Base-by-base conservation (phyloP, 805 yeast genomes). In the Myxozyma sirexii region DNA sequence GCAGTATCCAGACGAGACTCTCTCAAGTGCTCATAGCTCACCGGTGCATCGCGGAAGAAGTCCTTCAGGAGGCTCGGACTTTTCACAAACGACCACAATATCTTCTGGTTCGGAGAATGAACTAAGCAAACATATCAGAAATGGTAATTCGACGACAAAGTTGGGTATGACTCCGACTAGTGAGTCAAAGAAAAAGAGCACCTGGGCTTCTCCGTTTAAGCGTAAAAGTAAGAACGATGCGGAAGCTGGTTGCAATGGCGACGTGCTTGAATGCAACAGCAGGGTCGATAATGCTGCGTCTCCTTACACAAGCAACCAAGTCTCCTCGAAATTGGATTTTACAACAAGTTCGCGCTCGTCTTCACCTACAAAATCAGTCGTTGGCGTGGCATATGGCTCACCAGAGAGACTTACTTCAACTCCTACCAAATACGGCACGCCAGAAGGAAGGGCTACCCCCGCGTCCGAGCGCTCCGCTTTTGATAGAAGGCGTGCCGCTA, bases 201-300 rank as follows among this genome's bases (percentile, higher is more conserved):
- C 77, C 1, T 78, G 81, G 81, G 76, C 77, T 8, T 74, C 77
- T 48, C 80, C 81, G 26, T 77, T 78, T 68, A 69, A 77, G 57
- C 70, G 77, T 33, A 69, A 74, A 55, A 70, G 74, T 59, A 72
- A 69, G 59, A 68, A 71, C 49, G 77, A 74, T 23, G 58, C 66
- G 42, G 58, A 65, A 26, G 57, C 62, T 26, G 70, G 68, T 26
- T 69, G 71, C 71, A 66, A 64, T 1, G 60, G 47, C 10, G 54
- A 53, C 31, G 42, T 13, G 42, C 21, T 7, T 15, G 41, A 41
- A 10, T 35, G 43, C 13, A 31, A 33, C 27, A 56, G 54, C 12
- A 6, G n/a, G n/a, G n/a, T n/a, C n/a, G n/a, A 42, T 19, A 12
- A 35, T 17, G 15, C 6, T 10, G 10, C 33, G 10, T 29, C 54